Percentiles rank a stretch among this genome's conserved stretches.
These are phyloP conservation scores for Schwanniomyces polymorphus DNA, from an alignment of 805 yeast genomes.

Conservation along the genomic window DNA sequence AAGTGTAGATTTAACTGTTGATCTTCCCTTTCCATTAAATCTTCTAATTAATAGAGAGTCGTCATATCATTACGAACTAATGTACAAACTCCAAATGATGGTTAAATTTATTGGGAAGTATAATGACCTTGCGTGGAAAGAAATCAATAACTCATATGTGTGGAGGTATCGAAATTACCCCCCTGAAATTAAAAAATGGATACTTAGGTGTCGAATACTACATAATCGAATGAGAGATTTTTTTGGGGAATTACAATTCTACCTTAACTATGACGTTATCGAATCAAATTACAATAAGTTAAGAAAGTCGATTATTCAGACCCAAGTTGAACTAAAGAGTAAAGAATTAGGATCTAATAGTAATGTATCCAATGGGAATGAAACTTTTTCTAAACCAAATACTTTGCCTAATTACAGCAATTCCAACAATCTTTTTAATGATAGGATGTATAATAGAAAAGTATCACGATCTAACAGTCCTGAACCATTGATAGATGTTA, in stretches of 20 bases:
- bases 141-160: conserved; percentile 58
- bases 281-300: conserved; percentile 54
- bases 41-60: conserved; percentile 70
- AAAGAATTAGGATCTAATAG: conserved; percentile 11
- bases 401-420: conserved; percentile 8
- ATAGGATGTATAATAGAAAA: conserved; percentile 8
- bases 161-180: conserved; percentile 61
- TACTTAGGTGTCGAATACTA: conserved; percentile 52
- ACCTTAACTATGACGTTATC: conserved; percentile 58
- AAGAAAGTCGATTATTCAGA: conserved; percentile 16
- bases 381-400: conserved; percentile 1
- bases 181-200: conserved; percentile 49
- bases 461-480: background rate
- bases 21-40: conserved; percentile 87
- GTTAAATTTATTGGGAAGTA: conserved; percentile 62
- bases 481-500: conserved; percentile 11
- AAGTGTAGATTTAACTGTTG: conserved; percentile 53
- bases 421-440: conserved; percentile 20
- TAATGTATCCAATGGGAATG: background rate
- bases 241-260: conserved; percentile 53
- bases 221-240: conserved; percentile 60
- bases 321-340: conserved; percentile 6
- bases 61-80: conserved; percentile 73
- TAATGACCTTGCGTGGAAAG: conserved; percentile 70
- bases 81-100: conserved; percentile 69